These are phyloP conservation scores for Pseudonitzschia multistriata DNA, from an alignment of 108 stramenopile genomes.

Conservation along the genomic window DNA sequence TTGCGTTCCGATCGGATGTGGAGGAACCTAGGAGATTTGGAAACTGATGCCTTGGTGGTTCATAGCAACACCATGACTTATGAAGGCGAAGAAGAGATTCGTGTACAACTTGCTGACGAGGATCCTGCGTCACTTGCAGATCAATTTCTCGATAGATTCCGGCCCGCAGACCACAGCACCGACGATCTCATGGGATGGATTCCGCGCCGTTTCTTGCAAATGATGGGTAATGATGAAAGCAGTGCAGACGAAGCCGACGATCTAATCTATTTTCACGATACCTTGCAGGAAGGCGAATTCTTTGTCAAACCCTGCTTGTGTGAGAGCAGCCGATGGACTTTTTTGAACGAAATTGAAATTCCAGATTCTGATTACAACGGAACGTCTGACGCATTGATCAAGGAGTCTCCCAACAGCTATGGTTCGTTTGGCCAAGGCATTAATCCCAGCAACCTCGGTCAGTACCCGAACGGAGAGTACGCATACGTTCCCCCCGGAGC, in stretches of 20 bases:
- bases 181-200: not conserved
- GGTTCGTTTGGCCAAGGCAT: no score
- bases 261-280: not conserved
- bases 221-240: not conserved
- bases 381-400: not conserved
- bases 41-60: not conserved
- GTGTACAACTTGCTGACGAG: no score
- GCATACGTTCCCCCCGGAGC: not conserved
- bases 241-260: not conserved
- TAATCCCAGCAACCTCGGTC: not conserved
- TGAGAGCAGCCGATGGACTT: constrained; percentile 5
- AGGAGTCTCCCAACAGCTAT: not conserved
- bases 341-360: not conserved
- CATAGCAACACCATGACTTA: not conserved
- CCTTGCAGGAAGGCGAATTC: constrained; percentile 1
- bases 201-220: not conserved
- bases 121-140: not conserved
- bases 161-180: not conserved
- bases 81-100: not conserved
- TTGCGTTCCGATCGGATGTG: constrained; percentile 1
- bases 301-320: constrained; percentile 16
- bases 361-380: not conserved
- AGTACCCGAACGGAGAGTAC: not conserved
- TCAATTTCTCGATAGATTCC: not conserved
- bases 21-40: constrained; percentile 1